Percentiles rank a stretch among this genome's conserved stretches.
These are phyloP conservation scores for Endocalyx cinctus DNA, from an alignment of 2,329 filamentous ascomycete species.

Conservation along the genomic window DNA sequence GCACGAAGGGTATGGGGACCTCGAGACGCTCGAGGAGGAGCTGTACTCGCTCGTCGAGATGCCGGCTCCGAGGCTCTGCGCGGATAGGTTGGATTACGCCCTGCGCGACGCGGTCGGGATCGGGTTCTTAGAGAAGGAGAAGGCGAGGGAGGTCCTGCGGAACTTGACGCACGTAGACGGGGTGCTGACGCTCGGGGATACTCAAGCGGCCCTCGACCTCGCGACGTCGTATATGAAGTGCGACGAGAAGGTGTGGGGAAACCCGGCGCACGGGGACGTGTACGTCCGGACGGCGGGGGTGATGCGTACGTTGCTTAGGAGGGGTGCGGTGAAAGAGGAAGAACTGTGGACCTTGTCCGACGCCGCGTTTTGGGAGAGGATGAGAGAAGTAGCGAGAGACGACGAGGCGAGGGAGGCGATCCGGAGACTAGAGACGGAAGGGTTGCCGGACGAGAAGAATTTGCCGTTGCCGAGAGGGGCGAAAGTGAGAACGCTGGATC, in stretches of 20 bases:
- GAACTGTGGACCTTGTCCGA: slow-evolving; percentile 31
- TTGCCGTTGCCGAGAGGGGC: slow-evolving; percentile 21
- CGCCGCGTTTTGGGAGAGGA: slow-evolving; percentile 28
- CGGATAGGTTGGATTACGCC: slow-evolving; percentile 35
- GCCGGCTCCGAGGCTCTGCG: slow-evolving; percentile 33
- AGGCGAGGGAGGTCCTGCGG: too few species aligned
- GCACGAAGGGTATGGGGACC: slow-evolving; percentile 25
- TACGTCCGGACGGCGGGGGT: slow-evolving; percentile 28
- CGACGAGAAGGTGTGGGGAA: slow-evolving; percentile 34
- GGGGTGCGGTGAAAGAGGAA: slow-evolving; percentile 22
- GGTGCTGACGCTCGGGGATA: slow-evolving; percentile 27
- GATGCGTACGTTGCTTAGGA: slow-evolving; percentile 19
- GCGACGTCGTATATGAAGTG: slow-evolving; percentile 27
- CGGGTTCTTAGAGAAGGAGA: too few species aligned
- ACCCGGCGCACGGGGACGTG: slow-evolving; percentile 30
- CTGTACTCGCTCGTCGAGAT: slow-evolving; percentile 33
- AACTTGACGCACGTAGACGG: slow-evolving; percentile 28
- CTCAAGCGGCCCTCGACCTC: slow-evolving; percentile 24
- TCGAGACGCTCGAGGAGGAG: slow-evolving; percentile 30
- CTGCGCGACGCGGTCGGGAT: slow-evolving; percentile 31
- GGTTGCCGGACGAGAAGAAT: slow-evolving; percentile 16
- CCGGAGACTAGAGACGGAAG: slow-evolving; percentile 17
- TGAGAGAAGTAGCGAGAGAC: slow-evolving; percentile 17
- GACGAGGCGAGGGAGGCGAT: slow-evolving; percentile 12
- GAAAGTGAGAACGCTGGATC: slow-evolving; percentile 30